Base-by-base conservation (phyloP, 2,329 filamentous ascomycete species). In the Fusarium domesticum region DNA sequence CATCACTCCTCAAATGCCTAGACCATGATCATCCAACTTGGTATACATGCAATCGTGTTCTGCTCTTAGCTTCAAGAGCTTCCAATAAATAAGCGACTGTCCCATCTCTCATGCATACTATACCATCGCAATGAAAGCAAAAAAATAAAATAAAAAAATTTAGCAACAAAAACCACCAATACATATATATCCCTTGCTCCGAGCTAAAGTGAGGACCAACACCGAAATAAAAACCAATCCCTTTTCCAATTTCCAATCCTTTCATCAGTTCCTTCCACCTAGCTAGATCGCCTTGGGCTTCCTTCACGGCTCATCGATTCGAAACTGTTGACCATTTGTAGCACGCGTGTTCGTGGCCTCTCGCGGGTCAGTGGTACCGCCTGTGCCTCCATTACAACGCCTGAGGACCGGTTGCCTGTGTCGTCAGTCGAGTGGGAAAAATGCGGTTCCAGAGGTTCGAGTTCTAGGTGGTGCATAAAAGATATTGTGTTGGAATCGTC, bases 311-410 rank as follows among this genome's bases (percentile, higher is more conserved):
- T 76, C 42, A 64, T 61, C 25, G 61, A 70, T 68, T 82, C 78
- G 47, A 81, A 70, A 46, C 65, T 72, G 55, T 81, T 70, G 31
- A 82, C 76, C 76, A 82, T 79, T 35, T 71, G 69, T 36, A 78
- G 59, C 19, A 82, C 78, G 28, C 70, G 62, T 12, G 72, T 73
- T 51, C 66, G 60, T 8, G 73, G 69, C 45, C 62, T 62, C 52
- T 71, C 66, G 17, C 58, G 48, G 19, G 51, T 56, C 17, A 72
- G 49, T 33, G 62, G 63, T 39, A 78, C 65, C n/a, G 69, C 72
- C 58, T 78, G 69, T 4, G 76, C 77, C 16, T 70, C 74, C 37
- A 70, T 66, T 19, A 71, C 50, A 14, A 63, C 63, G 28, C 66
- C 63, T 8, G 64, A 66, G 15, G 59, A 58, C 11, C 61, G 57